These are phyloP conservation scores for Botrytis deweyae DNA, from an alignment of 2,329 filamentous ascomycete genomes.

Conservation along the genomic window DNA sequence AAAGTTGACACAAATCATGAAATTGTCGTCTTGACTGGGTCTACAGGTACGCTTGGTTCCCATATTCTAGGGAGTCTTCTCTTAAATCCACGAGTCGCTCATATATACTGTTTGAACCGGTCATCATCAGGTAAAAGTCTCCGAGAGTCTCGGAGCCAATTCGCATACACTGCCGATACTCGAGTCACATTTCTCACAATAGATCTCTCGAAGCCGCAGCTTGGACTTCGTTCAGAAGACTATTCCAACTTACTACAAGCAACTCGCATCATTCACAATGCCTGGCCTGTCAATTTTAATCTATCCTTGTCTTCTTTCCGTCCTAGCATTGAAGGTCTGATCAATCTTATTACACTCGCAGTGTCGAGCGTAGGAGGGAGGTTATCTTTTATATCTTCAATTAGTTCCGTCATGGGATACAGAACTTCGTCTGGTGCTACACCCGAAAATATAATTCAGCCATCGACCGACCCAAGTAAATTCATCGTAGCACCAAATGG, in stretches of 20 bases:
- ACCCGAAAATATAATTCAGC: not conserved
- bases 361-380: not conserved
- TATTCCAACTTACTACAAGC: slow-evolving; percentile 41
- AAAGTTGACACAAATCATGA: not conserved
- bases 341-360: slow-evolving; percentile 40
- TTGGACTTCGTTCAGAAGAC: slow-evolving; percentile 21
- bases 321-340: slow-evolving; percentile 41
- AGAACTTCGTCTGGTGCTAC: slow-evolving; percentile 36
- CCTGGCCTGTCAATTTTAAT: slow-evolving; percentile 10
- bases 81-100: not conserved
- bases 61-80: not conserved
- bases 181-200: not conserved
- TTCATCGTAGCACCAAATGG: slow-evolving; percentile 22
- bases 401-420: slow-evolving; percentile 29
- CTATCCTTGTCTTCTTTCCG: slow-evolving; percentile 40
- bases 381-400: slow-evolving; percentile 37
- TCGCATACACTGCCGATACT: slow-evolving; percentile 5
- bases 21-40: not conserved
- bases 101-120: slow-evolving; percentile 11
- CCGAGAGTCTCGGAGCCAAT: not conserved
- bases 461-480: slow-evolving; percentile 9
- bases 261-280: not conserved
- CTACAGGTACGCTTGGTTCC: not conserved
- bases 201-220: not conserved
- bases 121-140: not conserved